phyloP scores from a whole-genome alignment of 2,329 filamentous ascomycete species.

The Calonectria ilicicola region DNA sequence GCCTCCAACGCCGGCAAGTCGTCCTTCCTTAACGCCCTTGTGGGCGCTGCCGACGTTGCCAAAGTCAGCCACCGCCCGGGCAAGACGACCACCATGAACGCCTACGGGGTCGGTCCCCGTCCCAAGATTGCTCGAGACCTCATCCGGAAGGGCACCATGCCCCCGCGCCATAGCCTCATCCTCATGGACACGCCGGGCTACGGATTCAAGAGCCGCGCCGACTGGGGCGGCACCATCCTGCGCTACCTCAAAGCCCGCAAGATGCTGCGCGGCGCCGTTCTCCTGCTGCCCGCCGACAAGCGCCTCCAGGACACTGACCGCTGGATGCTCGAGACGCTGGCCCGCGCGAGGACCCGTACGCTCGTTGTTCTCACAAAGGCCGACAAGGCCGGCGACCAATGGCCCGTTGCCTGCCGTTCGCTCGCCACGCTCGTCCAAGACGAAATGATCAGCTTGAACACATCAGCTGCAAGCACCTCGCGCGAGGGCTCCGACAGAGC shows the following conservation, averaged over 20 bases:
- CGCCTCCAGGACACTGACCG: slow-evolving; percentile 62
- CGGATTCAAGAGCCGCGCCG: slow-evolving; percentile 57
- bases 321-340: slow-evolving; percentile 60
- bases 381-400: slow-evolving; percentile 58
- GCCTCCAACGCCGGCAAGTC: slow-evolving; percentile 94
- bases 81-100: slow-evolving; percentile 67
- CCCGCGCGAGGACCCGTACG: slow-evolving; percentile 58
- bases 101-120: slow-evolving; percentile 64
- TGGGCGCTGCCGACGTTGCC: slow-evolving; percentile 62
- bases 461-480: slow-evolving; percentile 42
- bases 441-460: slow-evolving; percentile 42
- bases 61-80: slow-evolving; percentile 64
- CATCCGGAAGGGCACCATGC: slow-evolving; percentile 49
- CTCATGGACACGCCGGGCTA: slow-evolving; percentile 66
- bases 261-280: slow-evolving; percentile 62
- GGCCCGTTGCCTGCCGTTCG: slow-evolving; percentile 42
- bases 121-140: slow-evolving; percentile 43
- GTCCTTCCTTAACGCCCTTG: slow-evolving; percentile 86
- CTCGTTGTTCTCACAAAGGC: slow-evolving; percentile 68
- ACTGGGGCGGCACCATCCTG: slow-evolving; percentile 65
- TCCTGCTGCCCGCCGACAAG: slow-evolving; percentile 66
- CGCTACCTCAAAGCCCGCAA: slow-evolving; percentile 62
- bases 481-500: slow-evolving; percentile 44
- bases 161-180: slow-evolving; percentile 60
- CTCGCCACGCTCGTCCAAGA: slow-evolving; percentile 43